phyloP scores from a whole-genome alignment of 345 rosid species.

The Syzygium jambos region DNA sequence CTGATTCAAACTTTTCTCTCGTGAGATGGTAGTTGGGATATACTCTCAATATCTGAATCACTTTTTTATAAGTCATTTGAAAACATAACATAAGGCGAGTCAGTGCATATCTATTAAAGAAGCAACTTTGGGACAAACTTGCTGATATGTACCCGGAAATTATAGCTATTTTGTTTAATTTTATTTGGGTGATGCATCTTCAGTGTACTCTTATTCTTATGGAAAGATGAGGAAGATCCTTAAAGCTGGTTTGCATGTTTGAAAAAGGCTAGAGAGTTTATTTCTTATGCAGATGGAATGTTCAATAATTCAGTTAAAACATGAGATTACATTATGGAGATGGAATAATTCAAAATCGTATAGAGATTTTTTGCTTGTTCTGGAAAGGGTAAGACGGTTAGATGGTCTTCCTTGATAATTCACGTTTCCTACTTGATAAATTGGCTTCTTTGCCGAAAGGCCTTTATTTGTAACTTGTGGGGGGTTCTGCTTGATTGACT shows the following conservation, averaged over 20 bases:
- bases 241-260: background rate
- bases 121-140: background rate
- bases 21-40: background rate
- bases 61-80: background rate
- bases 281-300: background rate
- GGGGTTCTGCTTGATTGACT: background rate
- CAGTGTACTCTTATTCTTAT: background rate
- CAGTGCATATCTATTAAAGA: background rate
- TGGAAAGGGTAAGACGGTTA: background rate
- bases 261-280: background rate
- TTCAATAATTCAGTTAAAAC: background rate
- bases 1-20: background rate
- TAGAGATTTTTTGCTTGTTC: background rate
- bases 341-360: background rate
- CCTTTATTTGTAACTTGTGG: background rate
- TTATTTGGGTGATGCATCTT: background rate
- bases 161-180: background rate
- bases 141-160: background rate
- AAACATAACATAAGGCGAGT: background rate
- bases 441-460: background rate
- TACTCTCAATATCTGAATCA: background rate
- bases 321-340: background rate
- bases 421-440: background rate
- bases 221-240: background rate
- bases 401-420: background rate